phyloP scores from a whole-genome alignment of 2,329 filamentous ascomycete genomes.

The Colletotrichum godetiae region DNA sequence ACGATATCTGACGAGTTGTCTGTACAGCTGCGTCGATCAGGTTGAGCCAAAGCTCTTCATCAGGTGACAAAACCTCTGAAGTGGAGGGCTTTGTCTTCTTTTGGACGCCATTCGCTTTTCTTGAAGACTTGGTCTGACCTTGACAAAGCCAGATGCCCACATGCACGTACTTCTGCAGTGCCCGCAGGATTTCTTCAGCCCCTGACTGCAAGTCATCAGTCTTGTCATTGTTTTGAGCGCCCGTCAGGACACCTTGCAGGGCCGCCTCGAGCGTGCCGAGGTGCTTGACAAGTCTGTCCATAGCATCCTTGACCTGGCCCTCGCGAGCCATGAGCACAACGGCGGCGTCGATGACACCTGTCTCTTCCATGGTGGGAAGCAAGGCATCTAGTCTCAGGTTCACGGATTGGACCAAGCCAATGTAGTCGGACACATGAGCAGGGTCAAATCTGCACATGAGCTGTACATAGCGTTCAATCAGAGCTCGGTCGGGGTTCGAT shows the following conservation, averaged over 20 bases:
- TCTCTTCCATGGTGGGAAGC: constrained; percentile 88
- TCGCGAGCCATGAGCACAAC: constrained; percentile 91
- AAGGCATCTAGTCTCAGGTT: constrained; percentile 80
- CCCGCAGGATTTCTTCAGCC: constrained; percentile 78
- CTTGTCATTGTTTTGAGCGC: constrained; percentile 62
- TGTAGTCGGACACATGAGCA: constrained; percentile 85
- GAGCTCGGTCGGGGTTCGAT: constrained; percentile 60
- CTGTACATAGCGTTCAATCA: constrained; percentile 87
- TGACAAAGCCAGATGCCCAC: constrained; percentile 98
- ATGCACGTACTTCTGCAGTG: constrained; percentile 88
- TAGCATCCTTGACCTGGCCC: constrained; percentile 84
- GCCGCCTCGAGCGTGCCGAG: constrained; percentile 83
- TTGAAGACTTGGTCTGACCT: constrained; percentile 76
- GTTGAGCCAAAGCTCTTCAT: constrained; percentile 70
- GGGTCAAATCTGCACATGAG: constrained; percentile 91
- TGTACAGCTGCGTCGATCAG: constrained; percentile 71
- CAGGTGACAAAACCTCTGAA: constrained; percentile 58
- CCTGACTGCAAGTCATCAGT: constrained; percentile 67
- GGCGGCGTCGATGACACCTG: constrained; percentile 90
- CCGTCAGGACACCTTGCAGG: constrained; percentile 78
- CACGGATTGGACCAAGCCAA: constrained; percentile 79
- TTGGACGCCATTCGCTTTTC: constrained; percentile 53
- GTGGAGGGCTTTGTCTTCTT: constrained; percentile 60
- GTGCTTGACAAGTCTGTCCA: constrained; percentile 86
- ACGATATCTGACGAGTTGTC: constrained; percentile 73